Conservation (phyloP, 1,284 basidiomycete genomes). For the Dichomitus squalens region DNA sequence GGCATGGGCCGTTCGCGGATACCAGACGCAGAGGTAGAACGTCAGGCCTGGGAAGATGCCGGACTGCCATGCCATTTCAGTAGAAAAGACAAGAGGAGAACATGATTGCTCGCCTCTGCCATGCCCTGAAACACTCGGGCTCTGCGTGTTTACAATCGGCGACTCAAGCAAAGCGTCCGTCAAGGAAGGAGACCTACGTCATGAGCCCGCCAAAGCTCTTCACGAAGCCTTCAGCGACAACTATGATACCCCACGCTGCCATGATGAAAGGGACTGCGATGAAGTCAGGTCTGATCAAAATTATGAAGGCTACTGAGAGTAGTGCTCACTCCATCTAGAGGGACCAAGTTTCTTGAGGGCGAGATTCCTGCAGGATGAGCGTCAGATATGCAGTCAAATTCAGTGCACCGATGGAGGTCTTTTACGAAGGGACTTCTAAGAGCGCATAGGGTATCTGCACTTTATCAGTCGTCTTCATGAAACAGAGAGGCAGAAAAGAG, state of each 20-base stretch:
- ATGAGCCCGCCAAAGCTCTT: constrained; percentile 17
- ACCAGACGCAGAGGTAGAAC: constrained; percentile 49
- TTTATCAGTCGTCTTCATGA: neutral
- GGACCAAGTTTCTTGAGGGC: constrained; percentile 15
- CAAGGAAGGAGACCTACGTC: constrained; percentile 1
- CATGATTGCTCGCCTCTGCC: neutral
- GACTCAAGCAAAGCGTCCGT: neutral
- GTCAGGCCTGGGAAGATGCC: constrained; percentile 56
- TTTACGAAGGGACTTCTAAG: constrained; percentile 21
- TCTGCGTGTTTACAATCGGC: neutral
- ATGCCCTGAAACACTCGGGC: constrained; percentile 8
- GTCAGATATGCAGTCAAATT: neutral
- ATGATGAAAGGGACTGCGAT: constrained; percentile 17
- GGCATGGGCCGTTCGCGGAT: constrained; percentile 14
- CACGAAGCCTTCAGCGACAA: constrained; percentile 20
- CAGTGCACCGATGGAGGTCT: neutral
- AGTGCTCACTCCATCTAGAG: constrained; percentile 16
- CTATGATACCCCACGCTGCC: constrained; percentile 17
- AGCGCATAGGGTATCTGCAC: constrained; percentile 18
- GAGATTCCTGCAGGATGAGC: constrained; percentile 10
- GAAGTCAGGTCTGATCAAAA: too few species aligned
- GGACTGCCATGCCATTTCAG: constrained; percentile 37
- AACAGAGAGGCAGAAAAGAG: too few species aligned
- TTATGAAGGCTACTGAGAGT: too few species aligned
- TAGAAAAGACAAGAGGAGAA: constrained; percentile 34